Conservation (phyloP, 2,329 filamentous ascomycete genomes). For the Cordyceps cicadae region DNA sequence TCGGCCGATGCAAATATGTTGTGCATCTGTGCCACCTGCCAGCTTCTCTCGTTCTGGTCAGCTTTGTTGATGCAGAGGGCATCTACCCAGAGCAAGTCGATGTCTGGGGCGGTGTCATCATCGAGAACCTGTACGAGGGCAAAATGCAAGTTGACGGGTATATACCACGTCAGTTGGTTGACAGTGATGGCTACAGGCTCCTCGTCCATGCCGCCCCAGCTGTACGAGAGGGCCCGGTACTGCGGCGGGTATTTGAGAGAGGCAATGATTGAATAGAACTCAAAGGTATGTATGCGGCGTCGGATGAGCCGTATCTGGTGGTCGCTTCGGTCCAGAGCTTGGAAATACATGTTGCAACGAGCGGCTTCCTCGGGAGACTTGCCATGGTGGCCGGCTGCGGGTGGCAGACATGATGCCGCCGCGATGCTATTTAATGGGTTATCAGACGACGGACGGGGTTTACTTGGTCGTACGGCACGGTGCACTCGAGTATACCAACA, state of each 20-base stretch:
- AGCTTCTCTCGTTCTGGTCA: neutral
- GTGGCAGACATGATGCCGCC: too few relatives aligned
- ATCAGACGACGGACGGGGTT: neutral
- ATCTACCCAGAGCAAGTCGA: neutral
- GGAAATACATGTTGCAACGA: neutral
- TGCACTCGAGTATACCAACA: neutral
- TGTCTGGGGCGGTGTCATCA: neutral
- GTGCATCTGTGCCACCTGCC: neutral
- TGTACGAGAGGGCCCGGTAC: neutral
- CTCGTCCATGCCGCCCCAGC: neutral
- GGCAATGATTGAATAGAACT: neutral
- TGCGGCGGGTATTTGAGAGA: neutral
- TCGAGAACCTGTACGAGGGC: neutral
- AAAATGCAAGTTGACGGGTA: neutral
- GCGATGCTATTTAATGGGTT: neutral
- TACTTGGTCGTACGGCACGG: neutral
- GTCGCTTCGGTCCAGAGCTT: neutral
- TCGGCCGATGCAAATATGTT: neutral
- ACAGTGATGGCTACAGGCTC: neutral
- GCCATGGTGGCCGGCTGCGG: neutral
- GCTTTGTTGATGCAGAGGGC: neutral
- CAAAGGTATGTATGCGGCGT: neutral
- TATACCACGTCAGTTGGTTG: neutral
- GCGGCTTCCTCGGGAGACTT: neutral
- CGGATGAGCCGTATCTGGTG: neutral